Evolutionary conservation across 768 basidiomycete species (phyloP), one percentile per base, ranked within the genome.

Genomic region (Pleurotus cornucopiae): DNA sequence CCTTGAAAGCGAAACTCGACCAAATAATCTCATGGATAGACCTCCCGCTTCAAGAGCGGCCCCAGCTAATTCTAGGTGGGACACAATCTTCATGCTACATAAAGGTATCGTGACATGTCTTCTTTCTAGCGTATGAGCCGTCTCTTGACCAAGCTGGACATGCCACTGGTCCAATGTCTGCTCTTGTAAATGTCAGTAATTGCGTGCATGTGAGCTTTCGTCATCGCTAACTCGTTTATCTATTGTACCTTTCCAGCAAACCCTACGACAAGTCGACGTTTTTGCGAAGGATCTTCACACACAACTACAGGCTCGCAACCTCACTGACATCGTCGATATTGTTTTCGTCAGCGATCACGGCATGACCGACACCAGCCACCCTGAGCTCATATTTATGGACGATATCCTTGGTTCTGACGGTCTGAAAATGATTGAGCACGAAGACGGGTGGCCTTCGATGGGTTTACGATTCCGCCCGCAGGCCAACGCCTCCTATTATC

Each of bases 271-370:
- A 46, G 82, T 94, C 4, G 94, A 97, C 63, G 63, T 65, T 14
- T 94, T 96, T 62, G 87, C 91, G 2, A 81, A 77, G 56, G 74
- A 86, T 55, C 71, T 97, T 7, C 85, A 89, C 53, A 70, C 73
- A 12, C 78, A 80, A 0, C 72, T 97, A 37, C 75, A 75, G 46
- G 75, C 75, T 3, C 83, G 94, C 5, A 92, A 94, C 64, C 77
- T 96, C 21, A 85, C 83, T 1, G 81, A 88, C 46, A 89, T 95
- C 16, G 86, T 94, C 11, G 91, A 97, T 66, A 77, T 96, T 30
- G 79, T 96, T 20, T 94, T 95, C 62, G 93, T 97, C 60, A 89
- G 87, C 59, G 91, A 92, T 66, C 89, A 93, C 62, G 92, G 91
- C n/a, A 94, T 93, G 90, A 87, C 84, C 1, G 89, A 91, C 66